Evolutionary conservation across 2,329 filamentous ascomycete genomes (phyloP), one percentile per base, ranked within the genome.

Genomic region (Beauveria scarabaeidicola): DNA sequence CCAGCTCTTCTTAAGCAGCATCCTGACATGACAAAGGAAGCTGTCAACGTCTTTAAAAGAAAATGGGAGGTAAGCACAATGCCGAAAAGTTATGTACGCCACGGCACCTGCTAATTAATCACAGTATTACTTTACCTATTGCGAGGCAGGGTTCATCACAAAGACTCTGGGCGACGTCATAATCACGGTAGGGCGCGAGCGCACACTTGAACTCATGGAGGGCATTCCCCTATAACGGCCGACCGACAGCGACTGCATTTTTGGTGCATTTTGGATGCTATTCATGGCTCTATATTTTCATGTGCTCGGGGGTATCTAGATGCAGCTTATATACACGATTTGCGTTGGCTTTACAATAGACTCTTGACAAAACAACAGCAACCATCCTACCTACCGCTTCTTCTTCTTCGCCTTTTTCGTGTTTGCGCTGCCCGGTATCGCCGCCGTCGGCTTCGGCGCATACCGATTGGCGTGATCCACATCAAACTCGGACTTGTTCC

Each of bases 401-500:
- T 77, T 78, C 64, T 77, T 78, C 63, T 74, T 78, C 15, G 65
- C 61, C 53, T 70, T 79, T 23, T 51, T 58, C 8, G 55, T 48
- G 23, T 25, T 38, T 8, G 47, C 43, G 41, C 61, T 76, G 59
- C 74, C 73, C 58, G 56, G n/a, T n/a, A n/a, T 59, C n/a, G 15
- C 52, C 9, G 58, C 17, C 9, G 56, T 19, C 29, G 64, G 59
- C 58, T 66, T 73, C 7, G 75, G 69, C 3, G 81, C 78, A 71
- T 82, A 94, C 60, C 82, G 84, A 71, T 84, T 86, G 59, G 86
- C 77, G 70, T 91, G 85, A 70, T 96, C 90, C 60, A 85, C 77
- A 69, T 97, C 94, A 69, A 99, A 97, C 0, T 81, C 88, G 19
- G 86, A 79, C 75, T 97, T 97, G 70, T 91, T 84, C 64, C 85